Conservation (phyloP, 495 filamentous ascomycete species). For the Opeltia flavorubescens region DNA sequence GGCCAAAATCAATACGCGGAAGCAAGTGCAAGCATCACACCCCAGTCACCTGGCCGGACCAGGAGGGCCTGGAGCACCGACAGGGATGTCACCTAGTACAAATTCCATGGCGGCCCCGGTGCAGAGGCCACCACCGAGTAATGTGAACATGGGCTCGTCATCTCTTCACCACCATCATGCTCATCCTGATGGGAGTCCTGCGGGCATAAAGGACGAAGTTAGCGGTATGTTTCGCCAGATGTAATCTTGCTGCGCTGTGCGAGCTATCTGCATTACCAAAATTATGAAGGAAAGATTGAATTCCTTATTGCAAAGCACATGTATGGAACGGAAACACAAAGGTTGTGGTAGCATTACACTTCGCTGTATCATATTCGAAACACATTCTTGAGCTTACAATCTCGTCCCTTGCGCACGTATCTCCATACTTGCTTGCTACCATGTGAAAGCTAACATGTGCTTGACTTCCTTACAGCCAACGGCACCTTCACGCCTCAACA, state of each 20-base stretch:
- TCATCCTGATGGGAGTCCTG: conserved; percentile 53
- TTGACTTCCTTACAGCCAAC: conserved; percentile 9
- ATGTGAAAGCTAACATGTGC: conserved; percentile 1
- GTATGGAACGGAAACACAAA: conserved; percentile 1
- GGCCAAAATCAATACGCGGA: conserved; percentile 86
- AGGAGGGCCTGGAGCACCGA: conserved; percentile 34
- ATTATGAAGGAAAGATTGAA: conserved; percentile 1
- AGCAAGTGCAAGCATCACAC: conserved; percentile 37
- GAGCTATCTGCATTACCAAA: conserved; percentile 1
- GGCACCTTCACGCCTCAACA: conserved; percentile 5
- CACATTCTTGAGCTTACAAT: not conserved
- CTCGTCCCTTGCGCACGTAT: not conserved
- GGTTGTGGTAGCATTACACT: conserved; percentile 1
- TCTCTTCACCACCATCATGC: conserved; percentile 70
- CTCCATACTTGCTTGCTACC: not conserved
- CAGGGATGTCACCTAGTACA: conserved; percentile 14
- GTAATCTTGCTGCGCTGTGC: conserved; percentile 30
- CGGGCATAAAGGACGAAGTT: conserved; percentile 69
- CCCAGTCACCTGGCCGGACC: conserved; percentile 39
- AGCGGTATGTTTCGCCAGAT: conserved; percentile 87
- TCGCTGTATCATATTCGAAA: conserved; percentile 8
- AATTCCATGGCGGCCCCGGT: conserved; percentile 29
- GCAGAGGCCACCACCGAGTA: conserved; percentile 35
- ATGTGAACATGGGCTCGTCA: conserved; percentile 47
- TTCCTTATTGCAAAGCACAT: conserved; percentile 6